Conservation (phyloP, 2,329 filamentous ascomycete species). For the Fusarium sp. region DNA sequence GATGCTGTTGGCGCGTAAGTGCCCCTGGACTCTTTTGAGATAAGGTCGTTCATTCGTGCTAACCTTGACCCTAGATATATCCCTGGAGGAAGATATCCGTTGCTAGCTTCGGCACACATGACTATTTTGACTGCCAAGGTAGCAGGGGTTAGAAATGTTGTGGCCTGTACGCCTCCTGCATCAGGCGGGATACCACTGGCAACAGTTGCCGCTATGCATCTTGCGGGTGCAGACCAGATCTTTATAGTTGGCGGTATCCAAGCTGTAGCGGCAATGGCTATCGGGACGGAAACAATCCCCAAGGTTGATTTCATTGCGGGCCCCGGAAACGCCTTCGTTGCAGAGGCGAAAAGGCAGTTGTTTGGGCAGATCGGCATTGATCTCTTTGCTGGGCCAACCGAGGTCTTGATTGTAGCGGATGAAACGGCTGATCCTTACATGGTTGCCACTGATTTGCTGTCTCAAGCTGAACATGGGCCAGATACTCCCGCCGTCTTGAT, state of each 20-base stretch:
- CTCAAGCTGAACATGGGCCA: conserved; percentile 8
- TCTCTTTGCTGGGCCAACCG: neutral
- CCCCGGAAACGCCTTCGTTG: conserved; percentile 5
- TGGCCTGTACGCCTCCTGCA: conserved; percentile 1
- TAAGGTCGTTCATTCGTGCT: neutral
- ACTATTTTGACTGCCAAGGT: conserved; percentile 7
- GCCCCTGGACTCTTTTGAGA: too few species aligned
- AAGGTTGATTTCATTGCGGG: conserved; percentile 8
- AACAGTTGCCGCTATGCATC: conserved; percentile 6
- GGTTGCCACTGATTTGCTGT: neutral
- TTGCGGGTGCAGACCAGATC: conserved; percentile 8
- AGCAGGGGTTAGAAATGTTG: neutral
- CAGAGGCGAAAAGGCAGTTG: neutral
- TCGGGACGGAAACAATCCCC: neutral
- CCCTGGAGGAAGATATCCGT: neutral
- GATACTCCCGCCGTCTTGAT: conserved; percentile 8
- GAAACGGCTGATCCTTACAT: conserved; percentile 4
- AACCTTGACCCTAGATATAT: neutral
- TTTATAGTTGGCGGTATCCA: conserved; percentile 1
- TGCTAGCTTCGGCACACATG: conserved; percentile 3
- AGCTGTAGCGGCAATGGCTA: conserved; percentile 1
- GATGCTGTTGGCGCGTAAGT: conserved; percentile 8
- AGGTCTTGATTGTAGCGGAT: conserved; percentile 5
- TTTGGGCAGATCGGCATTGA: conserved; percentile 5
- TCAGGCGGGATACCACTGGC: neutral